Evolutionary conservation across 1,284 basidiomycete genomes (phyloP), one percentile per base, ranked within the genome.

Genomic region (Ganoderma boninense): DNA sequence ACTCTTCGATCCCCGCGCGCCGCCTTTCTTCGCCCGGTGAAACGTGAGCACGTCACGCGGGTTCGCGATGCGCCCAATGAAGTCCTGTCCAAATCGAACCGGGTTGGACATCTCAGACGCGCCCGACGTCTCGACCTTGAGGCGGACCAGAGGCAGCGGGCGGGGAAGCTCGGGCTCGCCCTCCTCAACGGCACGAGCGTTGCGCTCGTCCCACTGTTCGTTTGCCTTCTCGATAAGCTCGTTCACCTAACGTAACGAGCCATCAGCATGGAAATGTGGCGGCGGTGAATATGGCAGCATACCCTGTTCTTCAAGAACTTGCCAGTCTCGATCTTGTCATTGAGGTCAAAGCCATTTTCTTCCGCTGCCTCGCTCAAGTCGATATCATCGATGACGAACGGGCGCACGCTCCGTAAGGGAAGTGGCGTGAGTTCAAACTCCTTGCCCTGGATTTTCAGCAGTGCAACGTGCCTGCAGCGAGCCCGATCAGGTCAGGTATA

Each of bases 1-100:
- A 29, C 80, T 80, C 13, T 77, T 72, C n/a, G 43, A 8, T 7
- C 64, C 54, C 38, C 32, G 32, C 84, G 81, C 16, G 79, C 32
- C 83, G 35, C 83, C 77, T 77, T 92, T 93, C 81, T 95, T 97
- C 61, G 92, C 88, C 23, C 95, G 90, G 79, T 97, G 93, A 82
- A 98, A 98, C 61, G 96, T 87, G 40, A 99, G 89, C 38, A 97
- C 89, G 77, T 99, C 97, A 52, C 95, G 90, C 7, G 97, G 97
- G 79, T 99, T 99, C 13, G 97, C 98, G 18, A 99, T 90, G 29
- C 89, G 89, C 2, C 95, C 96, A 70, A 92, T 89, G 81, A 98
- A 99, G 79, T 98, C 96, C 80, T 98, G 97, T 0, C 98, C 97
- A 79, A 99, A 98, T 10, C 97, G 93, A 64, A 97, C 94, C 16